Percentiles rank a stretch among this genome's conserved stretches.
Conservation (phyloP, 345 rosid genomes). For the Crucihimalaya himalaica region DNA sequence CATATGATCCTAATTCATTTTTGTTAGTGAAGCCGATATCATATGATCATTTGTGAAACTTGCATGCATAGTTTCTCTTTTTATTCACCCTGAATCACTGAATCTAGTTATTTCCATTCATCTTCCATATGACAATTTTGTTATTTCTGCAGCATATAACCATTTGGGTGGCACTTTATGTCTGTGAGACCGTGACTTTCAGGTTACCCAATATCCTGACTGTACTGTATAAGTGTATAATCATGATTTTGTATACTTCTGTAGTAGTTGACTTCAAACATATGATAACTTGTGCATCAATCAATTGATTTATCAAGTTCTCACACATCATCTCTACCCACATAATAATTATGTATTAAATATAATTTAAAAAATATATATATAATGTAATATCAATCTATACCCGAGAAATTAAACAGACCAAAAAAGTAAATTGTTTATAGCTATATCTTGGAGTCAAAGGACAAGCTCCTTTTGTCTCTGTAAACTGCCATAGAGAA, state of each 20-base stretch:
- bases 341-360: background rate
- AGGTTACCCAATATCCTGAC: too few species aligned
- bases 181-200: too few species aligned
- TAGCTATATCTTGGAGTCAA: constrained; percentile 24
- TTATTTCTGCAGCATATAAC: too few species aligned
- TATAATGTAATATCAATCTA: constrained; percentile 1
- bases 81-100: too few species aligned
- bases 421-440: background rate
- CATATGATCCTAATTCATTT: too few species aligned
- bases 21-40: too few species aligned
- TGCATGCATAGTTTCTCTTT: background rate
- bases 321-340: background rate
- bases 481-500: background rate
- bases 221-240: too few species aligned
- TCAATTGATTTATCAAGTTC: background rate
- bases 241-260: background rate
- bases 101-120: too few species aligned
- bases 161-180: too few species aligned
- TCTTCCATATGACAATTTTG: too few species aligned
- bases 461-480: constrained; percentile 3
- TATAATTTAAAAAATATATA: constrained; percentile 27
- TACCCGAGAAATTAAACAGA: constrained; percentile 1
- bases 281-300: background rate
- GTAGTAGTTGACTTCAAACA: background rate
- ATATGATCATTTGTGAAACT: too few species aligned